These are phyloP conservation scores for Chalciporus sp. DNA, from an alignment of 1,284 basidiomycete species.

Conservation along the genomic window DNA sequence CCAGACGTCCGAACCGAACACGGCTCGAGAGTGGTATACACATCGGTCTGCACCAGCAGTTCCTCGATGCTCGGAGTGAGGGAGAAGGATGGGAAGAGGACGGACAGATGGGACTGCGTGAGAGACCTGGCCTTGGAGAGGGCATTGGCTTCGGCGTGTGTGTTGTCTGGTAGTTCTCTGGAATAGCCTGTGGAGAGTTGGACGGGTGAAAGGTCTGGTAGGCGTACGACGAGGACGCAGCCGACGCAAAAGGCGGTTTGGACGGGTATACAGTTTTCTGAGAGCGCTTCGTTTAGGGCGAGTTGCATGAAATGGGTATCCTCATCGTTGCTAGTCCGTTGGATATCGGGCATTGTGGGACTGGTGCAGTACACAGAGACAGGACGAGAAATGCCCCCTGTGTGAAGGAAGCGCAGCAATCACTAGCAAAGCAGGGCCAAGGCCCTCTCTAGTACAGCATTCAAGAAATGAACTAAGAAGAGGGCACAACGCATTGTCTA, in stretches of 20 bases:
- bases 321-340: constrained; percentile 24
- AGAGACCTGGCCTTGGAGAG: constrained; percentile 69
- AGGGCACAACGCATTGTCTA: not conserved
- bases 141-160: constrained; percentile 97
- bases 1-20: constrained; percentile 92
- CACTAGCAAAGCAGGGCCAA: too few species aligned
- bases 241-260: constrained; percentile 95
- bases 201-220: constrained; percentile 41
- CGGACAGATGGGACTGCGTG: constrained; percentile 43
- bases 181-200: constrained; percentile 87
- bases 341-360: constrained; percentile 10
- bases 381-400: not conserved
- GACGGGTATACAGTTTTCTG: constrained; percentile 65
- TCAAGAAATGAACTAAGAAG: not conserved
- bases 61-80: constrained; percentile 40
- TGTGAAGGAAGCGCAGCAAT: too few species aligned
- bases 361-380: too few species aligned
- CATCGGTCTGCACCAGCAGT: constrained; percentile 62
- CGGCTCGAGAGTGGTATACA: constrained; percentile 97
- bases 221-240: constrained; percentile 70
- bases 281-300: constrained; percentile 70
- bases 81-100: constrained; percentile 44
- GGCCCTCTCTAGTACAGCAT: too few species aligned
- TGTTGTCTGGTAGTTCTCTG: constrained; percentile 92
- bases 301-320: constrained; percentile 58